Evolutionary conservation across 2,329 filamentous ascomycete species (phyloP).

Genomic region (Hypomyces rosellus): DNA sequence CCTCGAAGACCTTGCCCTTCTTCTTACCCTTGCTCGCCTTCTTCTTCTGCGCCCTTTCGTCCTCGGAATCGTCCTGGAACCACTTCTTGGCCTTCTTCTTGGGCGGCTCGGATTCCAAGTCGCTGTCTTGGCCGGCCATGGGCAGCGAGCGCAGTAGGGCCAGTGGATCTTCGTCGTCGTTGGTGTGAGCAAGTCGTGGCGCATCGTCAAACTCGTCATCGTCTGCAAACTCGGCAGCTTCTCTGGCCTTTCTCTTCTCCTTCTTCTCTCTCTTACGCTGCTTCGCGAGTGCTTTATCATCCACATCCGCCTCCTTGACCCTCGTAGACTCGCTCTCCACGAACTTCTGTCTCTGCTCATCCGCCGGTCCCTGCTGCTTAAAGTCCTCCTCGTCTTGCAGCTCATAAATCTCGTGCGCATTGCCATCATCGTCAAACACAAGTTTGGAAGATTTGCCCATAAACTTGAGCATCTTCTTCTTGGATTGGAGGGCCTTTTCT

Average conservation of each 20-base stretch:
- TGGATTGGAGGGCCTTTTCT: slow-evolving; percentile 90
- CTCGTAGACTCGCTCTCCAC: slow-evolving; percentile 67
- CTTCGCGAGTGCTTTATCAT: slow-evolving; percentile 75
- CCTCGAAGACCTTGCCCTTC: slow-evolving; percentile 52
- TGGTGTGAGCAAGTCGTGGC: slow-evolving; percentile 31
- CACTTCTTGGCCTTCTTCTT: slow-evolving; percentile 65
- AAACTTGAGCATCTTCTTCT: slow-evolving; percentile 88
- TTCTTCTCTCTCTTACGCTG: slow-evolving; percentile 72
- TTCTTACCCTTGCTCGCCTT: slow-evolving; percentile 35
- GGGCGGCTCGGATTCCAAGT: slow-evolving; percentile 38
- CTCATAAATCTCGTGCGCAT: slow-evolving; percentile 78
- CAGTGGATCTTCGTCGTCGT: slow-evolving; percentile 47
- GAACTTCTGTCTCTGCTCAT: slow-evolving; percentile 70
- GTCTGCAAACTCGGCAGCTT: slow-evolving; percentile 37
- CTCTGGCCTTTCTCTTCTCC: slow-evolving; percentile 63
- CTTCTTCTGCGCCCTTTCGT: slow-evolving; percentile 31
- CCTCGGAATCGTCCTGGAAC: slow-evolving; percentile 56
- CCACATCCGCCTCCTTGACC: slow-evolving; percentile 68
- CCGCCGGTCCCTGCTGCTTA: slow-evolving; percentile 64
- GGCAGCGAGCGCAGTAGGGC: slow-evolving; percentile 54
- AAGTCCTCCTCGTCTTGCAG: slow-evolving; percentile 82
- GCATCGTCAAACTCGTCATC: slow-evolving; percentile 21
- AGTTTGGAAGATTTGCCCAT: slow-evolving; percentile 81
- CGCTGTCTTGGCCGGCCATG: slow-evolving; percentile 31
- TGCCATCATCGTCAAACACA: slow-evolving; percentile 88